Base-by-base conservation (phyloP, 495 filamentous ascomycete species). In the Xylaria sp. region DNA sequence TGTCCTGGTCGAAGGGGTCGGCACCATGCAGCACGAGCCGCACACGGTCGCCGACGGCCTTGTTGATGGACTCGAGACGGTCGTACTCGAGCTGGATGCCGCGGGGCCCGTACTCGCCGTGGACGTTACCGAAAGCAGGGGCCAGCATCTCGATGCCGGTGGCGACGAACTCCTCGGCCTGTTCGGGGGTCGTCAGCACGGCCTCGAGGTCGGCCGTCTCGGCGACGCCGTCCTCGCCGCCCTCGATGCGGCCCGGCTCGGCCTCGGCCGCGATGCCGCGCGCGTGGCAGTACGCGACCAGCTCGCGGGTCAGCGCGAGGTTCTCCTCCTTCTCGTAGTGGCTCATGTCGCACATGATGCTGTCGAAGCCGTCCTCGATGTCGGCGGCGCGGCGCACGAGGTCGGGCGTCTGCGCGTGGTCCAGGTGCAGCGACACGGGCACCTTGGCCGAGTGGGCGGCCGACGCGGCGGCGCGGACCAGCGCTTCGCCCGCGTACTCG, bases 261-360 rank as follows among this genome's bases (percentile, higher is more conserved):
- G 93, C 93, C 76, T 95, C 93, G 8, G 90, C 90, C 9, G 90
- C 90, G 69, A 95, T 94, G 11, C 91, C 92, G 46, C 90, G 83
- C 77, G 83, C 90, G 72, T 94, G 89, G 77, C 92, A 94, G 75
- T 93, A 93, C 31, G 75, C 74, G 9, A 89, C 88, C 69, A 95
- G 82, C 74, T 95, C 92, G 43, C 85, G 82, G 46, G 93, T 97
- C 76, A 90, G 78, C 3, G 85, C 78, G 46, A 97, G 83, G 72
- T 97, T 95, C 83, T 94, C 92, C 48, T 88, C 92, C 76, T 93
- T 93, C 79, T 93, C 91, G 79, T 94, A 92, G 79, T 95, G 90
- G 75, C 85, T 90, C 90, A 93, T 93, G 80, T 93, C 92, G 61
- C 92, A 89, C 90, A 93, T 93, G 84, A 94, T 93, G 78, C 88